Evolutionary conservation across 2,329 filamentous ascomycete species (phyloP).

Genomic region (Phialocephala sp.): DNA sequence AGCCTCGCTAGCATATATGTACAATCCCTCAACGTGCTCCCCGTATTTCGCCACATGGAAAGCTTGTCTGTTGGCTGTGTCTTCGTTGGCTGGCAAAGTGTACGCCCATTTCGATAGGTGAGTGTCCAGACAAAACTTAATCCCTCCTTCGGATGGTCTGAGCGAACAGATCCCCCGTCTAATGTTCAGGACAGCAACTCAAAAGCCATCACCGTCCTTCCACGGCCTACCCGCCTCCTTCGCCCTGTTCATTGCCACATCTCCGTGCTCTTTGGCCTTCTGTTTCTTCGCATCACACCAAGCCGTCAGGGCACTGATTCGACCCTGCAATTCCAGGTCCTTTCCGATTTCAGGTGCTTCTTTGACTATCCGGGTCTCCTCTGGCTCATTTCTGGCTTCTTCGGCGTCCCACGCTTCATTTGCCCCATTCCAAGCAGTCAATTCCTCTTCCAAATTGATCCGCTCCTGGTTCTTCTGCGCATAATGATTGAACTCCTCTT

Average conservation of each 20-base stretch:
- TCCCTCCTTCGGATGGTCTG: neutral
- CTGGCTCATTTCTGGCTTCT: conserved; percentile 1
- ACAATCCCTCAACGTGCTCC: neutral
- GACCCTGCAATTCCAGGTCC: conserved; percentile 24
- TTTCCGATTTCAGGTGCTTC: conserved; percentile 23
- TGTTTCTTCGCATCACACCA: conserved; percentile 29
- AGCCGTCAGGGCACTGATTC: conserved; percentile 24
- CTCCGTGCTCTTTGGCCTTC: conserved; percentile 33
- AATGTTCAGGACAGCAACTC: neutral
- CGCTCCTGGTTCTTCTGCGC: conserved; percentile 17
- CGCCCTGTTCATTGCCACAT: conserved; percentile 32
- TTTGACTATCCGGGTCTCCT: neutral
- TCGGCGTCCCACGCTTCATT: conserved; percentile 13
- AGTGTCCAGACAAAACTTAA: neutral
- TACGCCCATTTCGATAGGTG: neutral
- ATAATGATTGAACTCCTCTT: conserved; percentile 33
- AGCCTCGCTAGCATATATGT: neutral
- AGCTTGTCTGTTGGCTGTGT: neutral
- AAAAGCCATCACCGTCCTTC: conserved; percentile 34
- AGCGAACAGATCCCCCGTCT: neutral
- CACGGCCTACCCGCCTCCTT: conserved; percentile 33
- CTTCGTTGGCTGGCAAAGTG: neutral
- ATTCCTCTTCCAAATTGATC: conserved; percentile 22
- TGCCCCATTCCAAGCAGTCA: conserved; percentile 15
- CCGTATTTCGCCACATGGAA: neutral